Evolutionary conservation across 345 rosid species (phyloP).

Genomic region (Brassica carinata): DNA sequence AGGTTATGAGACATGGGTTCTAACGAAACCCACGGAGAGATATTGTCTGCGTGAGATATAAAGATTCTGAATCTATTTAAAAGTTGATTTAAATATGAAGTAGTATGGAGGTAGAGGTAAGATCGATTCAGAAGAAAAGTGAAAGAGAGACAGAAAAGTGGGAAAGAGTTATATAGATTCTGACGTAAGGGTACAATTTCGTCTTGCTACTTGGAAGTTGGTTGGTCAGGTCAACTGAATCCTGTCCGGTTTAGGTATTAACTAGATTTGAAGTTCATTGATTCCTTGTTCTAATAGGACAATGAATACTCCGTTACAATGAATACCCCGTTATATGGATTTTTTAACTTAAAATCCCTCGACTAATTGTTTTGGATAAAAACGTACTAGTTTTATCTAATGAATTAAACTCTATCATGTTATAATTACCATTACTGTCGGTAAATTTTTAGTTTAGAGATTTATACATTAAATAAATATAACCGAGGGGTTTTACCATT

Average conservation of each 20-base stretch:
- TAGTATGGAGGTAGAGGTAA: constrained; percentile 26
- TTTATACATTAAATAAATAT: no score
- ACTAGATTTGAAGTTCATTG: background rate
- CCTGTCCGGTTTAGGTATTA: constrained; percentile 22
- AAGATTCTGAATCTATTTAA: constrained; percentile 10
- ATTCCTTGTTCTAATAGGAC: constrained; percentile 4
- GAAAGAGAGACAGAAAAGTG: constrained; percentile 28
- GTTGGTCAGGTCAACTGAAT: constrained; percentile 13
- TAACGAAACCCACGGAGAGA: background rate
- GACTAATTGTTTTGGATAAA: no score
- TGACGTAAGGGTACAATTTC: constrained; percentile 21
- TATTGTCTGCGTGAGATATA: constrained; percentile 19
- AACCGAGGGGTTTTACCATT: no score
- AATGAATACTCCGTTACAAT: background rate
- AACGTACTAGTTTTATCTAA: no score
- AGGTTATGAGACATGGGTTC: constrained; percentile 47
- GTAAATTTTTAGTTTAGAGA: no score
- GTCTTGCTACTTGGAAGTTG: constrained; percentile 30
- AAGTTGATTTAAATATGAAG: constrained; percentile 16
- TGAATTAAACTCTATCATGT: no score
- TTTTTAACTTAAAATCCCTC: no score
- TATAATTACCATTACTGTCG: no score
- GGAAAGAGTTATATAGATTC: constrained; percentile 37
- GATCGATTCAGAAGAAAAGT: constrained; percentile 30
- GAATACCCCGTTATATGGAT: background rate